phyloP scores from a whole-genome alignment of 2,329 filamentous ascomycete species.

The Ophiostoma triangulosporum region DNA sequence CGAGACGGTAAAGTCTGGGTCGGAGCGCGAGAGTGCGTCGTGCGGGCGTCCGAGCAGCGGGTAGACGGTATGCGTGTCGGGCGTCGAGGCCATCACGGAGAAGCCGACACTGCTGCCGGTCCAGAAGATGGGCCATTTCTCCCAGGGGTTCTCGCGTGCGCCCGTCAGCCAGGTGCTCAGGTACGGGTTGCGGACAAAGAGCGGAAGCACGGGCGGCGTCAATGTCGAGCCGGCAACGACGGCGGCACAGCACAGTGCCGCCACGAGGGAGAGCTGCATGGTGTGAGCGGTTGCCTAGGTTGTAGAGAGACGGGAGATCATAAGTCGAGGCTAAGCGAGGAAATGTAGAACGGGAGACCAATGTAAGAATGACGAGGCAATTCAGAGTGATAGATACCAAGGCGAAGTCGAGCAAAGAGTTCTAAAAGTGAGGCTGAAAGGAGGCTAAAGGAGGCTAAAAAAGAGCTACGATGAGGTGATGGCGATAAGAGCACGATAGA shows the following conservation, averaged over 20 bases:
- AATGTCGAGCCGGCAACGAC: constrained; percentile 35
- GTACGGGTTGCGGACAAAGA: constrained; percentile 47
- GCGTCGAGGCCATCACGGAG: constrained; percentile 34
- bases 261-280: constrained; percentile 10
- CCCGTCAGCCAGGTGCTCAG: constrained; percentile 48
- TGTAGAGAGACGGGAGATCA: neutral
- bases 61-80: constrained; percentile 29
- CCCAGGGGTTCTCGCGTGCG: constrained; percentile 64
- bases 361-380: neutral
- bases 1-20: constrained; percentile 24
- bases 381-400: neutral
- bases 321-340: too few species aligned
- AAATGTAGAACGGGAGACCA: neutral
- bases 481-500: neutral
- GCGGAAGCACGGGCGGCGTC: constrained; percentile 41
- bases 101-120: constrained; percentile 30
- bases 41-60: constrained; percentile 38
- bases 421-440: neutral
- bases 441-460: too few species aligned
- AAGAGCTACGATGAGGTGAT: neutral
- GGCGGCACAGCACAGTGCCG: constrained; percentile 16
- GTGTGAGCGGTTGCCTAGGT: neutral
- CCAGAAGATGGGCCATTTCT: constrained; percentile 61
- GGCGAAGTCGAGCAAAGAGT: neutral
- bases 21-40: constrained; percentile 28